Conservation (phyloP, 257 asterid species). For the Ophiorrhiza pumila region DNA sequence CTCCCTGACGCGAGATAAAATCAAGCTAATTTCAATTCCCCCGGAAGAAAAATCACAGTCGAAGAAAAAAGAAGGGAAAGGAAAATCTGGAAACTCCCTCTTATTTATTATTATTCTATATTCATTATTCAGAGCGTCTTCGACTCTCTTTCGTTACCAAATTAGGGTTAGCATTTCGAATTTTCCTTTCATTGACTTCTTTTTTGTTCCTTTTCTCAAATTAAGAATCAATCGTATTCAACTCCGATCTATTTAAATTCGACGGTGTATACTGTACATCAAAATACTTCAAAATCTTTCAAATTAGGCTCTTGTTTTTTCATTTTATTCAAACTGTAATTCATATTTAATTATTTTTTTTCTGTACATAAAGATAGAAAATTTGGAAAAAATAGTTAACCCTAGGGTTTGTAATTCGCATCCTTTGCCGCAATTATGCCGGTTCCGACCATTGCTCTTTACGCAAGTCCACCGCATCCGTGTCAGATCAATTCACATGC, state of each 20-base stretch:
- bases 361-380: background rate
- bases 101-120: background rate
- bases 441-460: slow-evolving; percentile 83
- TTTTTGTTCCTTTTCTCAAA: slow-evolving; percentile 7
- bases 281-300: background rate
- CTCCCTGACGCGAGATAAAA: slow-evolving; percentile 11
- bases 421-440: slow-evolving; percentile 38
- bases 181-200: slow-evolving; percentile 30
- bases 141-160: background rate
- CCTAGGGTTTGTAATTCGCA: background rate
- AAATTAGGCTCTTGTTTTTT: background rate
- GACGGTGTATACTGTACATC: slow-evolving; percentile 3
- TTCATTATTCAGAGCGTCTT: background rate
- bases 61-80: slow-evolving; percentile 4
- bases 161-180: slow-evolving; percentile 4
- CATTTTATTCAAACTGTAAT: background rate
- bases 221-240: too few species aligned
- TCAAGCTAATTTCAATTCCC: background rate
- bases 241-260: slow-evolving; percentile 9
- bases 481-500: slow-evolving; percentile 72
- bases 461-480: slow-evolving; percentile 70
- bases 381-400: background rate
- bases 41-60: background rate
- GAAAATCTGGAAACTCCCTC: slow-evolving; percentile 1
- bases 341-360: background rate